phyloP scores from a whole-genome alignment of 2,329 filamentous ascomycete genomes.

The Aureobasidium leucospermi region DNA sequence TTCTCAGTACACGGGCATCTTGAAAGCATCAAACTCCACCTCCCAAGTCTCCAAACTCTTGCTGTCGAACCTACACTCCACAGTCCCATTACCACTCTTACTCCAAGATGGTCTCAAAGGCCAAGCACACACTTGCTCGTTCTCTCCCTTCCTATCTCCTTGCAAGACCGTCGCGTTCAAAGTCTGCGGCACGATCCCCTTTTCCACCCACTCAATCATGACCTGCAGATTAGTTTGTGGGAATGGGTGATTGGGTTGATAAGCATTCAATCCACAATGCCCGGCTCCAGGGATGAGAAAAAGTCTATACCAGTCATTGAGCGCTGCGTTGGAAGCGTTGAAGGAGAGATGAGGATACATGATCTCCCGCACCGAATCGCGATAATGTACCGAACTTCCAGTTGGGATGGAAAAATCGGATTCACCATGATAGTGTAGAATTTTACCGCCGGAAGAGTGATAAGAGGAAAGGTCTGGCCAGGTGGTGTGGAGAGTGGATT shows the following conservation, averaged over 20 bases:
- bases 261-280: slow-evolving; percentile 43
- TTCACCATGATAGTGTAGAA: slow-evolving; percentile 54
- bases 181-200: slow-evolving; percentile 36
- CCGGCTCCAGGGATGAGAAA: slow-evolving; percentile 48
- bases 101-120: slow-evolving; percentile 37
- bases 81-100: slow-evolving; percentile 21
- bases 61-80: slow-evolving; percentile 34
- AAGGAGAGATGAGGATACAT: slow-evolving; percentile 35
- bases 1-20: slow-evolving; percentile 31
- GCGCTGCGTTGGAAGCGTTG: slow-evolving; percentile 20
- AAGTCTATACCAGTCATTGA: slow-evolving; percentile 49
- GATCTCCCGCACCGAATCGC: slow-evolving; percentile 44
- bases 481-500: slow-evolving; percentile 47
- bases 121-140: slow-evolving; percentile 36
- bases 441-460: slow-evolving; percentile 45
- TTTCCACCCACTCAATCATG: slow-evolving; percentile 48
- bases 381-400: slow-evolving; percentile 49
- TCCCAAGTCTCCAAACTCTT: slow-evolving; percentile 34
- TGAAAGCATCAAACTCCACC: slow-evolving; percentile 33
- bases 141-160: slow-evolving; percentile 24
- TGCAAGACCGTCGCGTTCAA: slow-evolving; percentile 35
- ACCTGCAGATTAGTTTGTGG: slow-evolving; percentile 39
- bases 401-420: slow-evolving; percentile 47
- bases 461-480: slow-evolving; percentile 47
- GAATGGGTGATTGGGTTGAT: slow-evolving; percentile 29